Evolutionary conservation across 1,139 yeast species (phyloP), one percentile per base, ranked within the genome.

Genomic region (Yamadazyma friedrichii): DNA sequence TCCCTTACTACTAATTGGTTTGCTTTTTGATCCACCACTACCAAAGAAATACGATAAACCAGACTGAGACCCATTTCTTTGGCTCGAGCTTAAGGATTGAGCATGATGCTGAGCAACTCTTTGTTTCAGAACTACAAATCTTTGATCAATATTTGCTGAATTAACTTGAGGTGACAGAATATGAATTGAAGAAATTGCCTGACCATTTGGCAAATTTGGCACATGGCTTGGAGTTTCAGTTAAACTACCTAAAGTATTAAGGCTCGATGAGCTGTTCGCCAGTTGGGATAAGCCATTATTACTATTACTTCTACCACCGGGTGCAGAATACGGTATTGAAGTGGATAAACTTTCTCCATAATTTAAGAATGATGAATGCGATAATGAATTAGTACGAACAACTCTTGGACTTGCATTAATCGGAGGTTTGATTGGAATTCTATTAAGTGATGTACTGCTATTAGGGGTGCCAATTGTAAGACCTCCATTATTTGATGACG

Each of bases 51-150:
- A 72, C 9, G 79, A 67, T 17, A 79, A 69, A n/a, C 76, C 76
- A 1, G 79, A 71, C 49, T 76, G 75, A 13, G 77, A 72, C 3
- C 67, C 67, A 32, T 70, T 64, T 39, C 67, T 57, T 43, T 61
- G 70, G 16, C 63, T 61, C 9, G 67, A 52, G 34, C 66, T 52
- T 34, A 64, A 56, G 15, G 68, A 58, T 25, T 56, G 63, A 6
- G 74, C 73, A 42, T 71, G 76, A 35, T 70, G 81, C 51, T 79
- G 84, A 27, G 82, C 84, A 22, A 83, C 77, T 48, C 85, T 75
- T 51, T 82, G 91, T 52, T 83, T 83, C 3, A 89, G 82, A 32
- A 84, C 76, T 35, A 84, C 80, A 55, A 84, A 84, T 39, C 93
- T 68, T 11, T 88, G 82, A 53, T 84, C 93, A 20, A 84, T 82